These are phyloP conservation scores for Acer yangbiense DNA, from an alignment of 345 rosid genomes.

Conservation along the genomic window DNA sequence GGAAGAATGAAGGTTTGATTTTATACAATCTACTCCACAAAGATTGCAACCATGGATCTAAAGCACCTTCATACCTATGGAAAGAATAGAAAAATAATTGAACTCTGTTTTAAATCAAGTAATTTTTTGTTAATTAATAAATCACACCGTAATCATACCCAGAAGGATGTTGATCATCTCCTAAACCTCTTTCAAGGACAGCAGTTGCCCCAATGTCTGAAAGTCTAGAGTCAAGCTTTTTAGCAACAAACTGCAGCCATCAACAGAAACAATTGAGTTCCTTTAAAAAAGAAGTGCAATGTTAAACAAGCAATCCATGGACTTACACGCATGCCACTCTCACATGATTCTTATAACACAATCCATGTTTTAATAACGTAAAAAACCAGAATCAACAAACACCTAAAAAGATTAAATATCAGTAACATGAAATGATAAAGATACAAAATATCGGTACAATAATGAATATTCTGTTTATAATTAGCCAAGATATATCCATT, in stretches of 20 bases:
- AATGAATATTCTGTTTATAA: no score
- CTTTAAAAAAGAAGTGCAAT: neutral
- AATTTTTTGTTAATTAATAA: neutral
- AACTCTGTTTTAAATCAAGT: constrained; percentile 4
- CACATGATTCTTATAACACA: neutral
- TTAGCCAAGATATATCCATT: neutral
- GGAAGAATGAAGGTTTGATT: constrained; percentile 63
- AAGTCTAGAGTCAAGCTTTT: constrained; percentile 90
- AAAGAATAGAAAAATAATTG: neutral
- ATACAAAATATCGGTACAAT: no score
- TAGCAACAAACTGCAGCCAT: constrained; percentile 88
- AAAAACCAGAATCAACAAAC: neutral
- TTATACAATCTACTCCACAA: constrained; percentile 67
- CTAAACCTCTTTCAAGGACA: constrained; percentile 81
- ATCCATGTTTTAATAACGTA: neutral
- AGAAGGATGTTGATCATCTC: constrained; percentile 97
- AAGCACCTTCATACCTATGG: constrained; percentile 82
- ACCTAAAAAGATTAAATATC: neutral
- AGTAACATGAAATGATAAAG: neutral
- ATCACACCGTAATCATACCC: constrained; percentile 57
- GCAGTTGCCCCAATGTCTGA: constrained; percentile 73
- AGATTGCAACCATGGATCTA: constrained; percentile 93
- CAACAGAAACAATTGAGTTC: constrained; percentile 1
- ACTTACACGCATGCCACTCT: neutral
- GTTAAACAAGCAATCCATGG: neutral